Conservation (phyloP, 768 basidiomycete genomes). For the Hericium coralloides region DNA sequence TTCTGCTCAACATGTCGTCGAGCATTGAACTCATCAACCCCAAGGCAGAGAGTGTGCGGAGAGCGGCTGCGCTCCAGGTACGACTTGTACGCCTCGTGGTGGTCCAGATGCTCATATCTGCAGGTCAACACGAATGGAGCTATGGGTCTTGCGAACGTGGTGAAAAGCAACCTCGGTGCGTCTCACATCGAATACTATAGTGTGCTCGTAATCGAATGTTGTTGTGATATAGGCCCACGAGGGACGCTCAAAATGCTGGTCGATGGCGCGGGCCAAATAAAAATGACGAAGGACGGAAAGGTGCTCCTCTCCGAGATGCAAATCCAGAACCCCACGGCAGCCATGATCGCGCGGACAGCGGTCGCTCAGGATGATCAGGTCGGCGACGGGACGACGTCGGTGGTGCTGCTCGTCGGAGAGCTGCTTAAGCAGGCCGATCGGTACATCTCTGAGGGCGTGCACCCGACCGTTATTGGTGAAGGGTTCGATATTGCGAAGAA, state of each 20-base stretch:
- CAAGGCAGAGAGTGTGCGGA: constrained; percentile 86
- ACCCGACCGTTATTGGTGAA: constrained; percentile 90
- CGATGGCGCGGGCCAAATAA: constrained; percentile 95
- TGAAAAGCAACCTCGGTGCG: constrained; percentile 92
- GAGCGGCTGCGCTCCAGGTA: constrained; percentile 89
- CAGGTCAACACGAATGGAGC: constrained; percentile 91
- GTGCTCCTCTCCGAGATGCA: constrained; percentile 99
- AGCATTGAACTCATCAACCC: constrained; percentile 96
- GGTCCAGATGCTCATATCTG: constrained; percentile 13
- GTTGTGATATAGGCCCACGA: constrained; percentile 67
- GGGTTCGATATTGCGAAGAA: constrained; percentile 98
- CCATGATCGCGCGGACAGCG: constrained; percentile 97
- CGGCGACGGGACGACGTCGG: constrained; percentile 97
- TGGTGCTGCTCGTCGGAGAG: constrained; percentile 92
- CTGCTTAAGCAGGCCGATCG: constrained; percentile 96
- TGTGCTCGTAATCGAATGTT: constrained; percentile 4
- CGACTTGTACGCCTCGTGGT: constrained; percentile 10
- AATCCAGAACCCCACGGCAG: constrained; percentile 97
- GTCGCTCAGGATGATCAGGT: constrained; percentile 99
- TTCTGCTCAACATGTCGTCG: constrained; percentile 24
- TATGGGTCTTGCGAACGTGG: constrained; percentile 94
- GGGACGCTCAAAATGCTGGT: constrained; percentile 99
- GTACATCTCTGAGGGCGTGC: constrained; percentile 95
- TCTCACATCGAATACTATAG: constrained; percentile 11
- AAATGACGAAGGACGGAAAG: constrained; percentile 99